Evolutionary conservation across 345 rosid species (phyloP).

Genomic region (Populus nigra): DNA sequence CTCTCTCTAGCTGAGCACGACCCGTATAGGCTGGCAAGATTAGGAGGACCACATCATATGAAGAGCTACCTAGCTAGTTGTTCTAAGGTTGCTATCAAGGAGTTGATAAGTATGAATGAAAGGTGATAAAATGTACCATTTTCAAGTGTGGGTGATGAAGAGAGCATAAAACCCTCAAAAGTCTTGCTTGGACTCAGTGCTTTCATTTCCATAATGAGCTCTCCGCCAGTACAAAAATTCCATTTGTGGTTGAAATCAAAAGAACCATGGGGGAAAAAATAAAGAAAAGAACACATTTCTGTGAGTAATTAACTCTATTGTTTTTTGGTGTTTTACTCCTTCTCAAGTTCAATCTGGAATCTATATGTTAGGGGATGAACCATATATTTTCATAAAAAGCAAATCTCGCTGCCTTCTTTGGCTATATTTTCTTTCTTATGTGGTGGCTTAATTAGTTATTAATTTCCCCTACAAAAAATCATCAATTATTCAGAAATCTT

Average conservation of each 20-base stretch:
- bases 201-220: constrained; percentile 25
- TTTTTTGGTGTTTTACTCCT: background rate
- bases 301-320: no score
- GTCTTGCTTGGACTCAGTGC: constrained; percentile 26
- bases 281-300: no score
- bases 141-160: constrained; percentile 37
- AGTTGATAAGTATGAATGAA: constrained; percentile 47
- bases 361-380: background rate
- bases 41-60: constrained; percentile 72
- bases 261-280: no score
- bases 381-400: no score
- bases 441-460: no score
- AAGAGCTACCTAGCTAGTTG: constrained; percentile 33
- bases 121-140: constrained; percentile 24
- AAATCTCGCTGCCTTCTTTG: no score
- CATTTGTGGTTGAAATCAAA: background rate
- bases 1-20: constrained; percentile 34
- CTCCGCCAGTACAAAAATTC: constrained; percentile 1
- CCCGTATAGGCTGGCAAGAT: constrained; percentile 47
- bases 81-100: constrained; percentile 76
- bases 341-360: background rate
- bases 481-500: no score
- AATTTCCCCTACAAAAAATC: no score
- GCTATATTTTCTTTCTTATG: no score
- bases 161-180: constrained; percentile 36